Evolutionary conservation across 805 yeast species (phyloP).

Genomic region (Candida berthetii): DNA sequence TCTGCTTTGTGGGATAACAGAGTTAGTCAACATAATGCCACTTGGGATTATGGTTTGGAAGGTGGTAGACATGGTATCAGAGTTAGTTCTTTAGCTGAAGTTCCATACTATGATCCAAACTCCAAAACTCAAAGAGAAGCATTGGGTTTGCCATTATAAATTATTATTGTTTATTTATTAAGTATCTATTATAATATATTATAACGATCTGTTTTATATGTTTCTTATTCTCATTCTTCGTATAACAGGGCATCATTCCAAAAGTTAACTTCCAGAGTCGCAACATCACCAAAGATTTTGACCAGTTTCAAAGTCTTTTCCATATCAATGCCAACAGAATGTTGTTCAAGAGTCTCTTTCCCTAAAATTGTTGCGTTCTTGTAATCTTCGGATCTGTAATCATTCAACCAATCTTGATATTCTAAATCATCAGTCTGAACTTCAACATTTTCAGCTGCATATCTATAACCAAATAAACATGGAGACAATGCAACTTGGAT

Average conservation of each 20-base stretch:
- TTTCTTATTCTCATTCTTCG: neutral
- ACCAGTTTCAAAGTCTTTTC: constrained; percentile 45
- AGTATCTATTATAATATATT: too few species aligned
- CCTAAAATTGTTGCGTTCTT: constrained; percentile 47
- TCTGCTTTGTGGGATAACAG: constrained; percentile 60
- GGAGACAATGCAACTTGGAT: constrained; percentile 68
- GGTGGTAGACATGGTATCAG: constrained; percentile 59
- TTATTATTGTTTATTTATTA: too few species aligned
- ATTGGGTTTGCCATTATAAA: constrained; percentile 23
- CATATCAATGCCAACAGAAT: constrained; percentile 32
- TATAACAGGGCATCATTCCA: constrained; percentile 48
- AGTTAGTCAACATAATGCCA: constrained; percentile 45
- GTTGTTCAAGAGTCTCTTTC: constrained; percentile 35
- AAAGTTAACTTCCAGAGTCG: constrained; percentile 55
- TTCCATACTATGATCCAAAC: constrained; percentile 42
- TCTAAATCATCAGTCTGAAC: constrained; percentile 24
- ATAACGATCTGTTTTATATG: neutral
- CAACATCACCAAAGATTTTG: constrained; percentile 53
- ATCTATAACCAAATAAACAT: constrained; percentile 60
- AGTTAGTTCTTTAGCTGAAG: constrained; percentile 47
- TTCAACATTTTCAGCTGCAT: constrained; percentile 36
- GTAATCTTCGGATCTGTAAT: constrained; percentile 57
- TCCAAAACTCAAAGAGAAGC: constrained; percentile 49
- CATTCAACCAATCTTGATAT: constrained; percentile 49
- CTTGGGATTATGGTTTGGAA: constrained; percentile 39